Evolutionary conservation across 163 green algal genomes (phyloP), one percentile per base, ranked within the genome.

Genomic region (Coccomyxa subellipsoidea): DNA sequence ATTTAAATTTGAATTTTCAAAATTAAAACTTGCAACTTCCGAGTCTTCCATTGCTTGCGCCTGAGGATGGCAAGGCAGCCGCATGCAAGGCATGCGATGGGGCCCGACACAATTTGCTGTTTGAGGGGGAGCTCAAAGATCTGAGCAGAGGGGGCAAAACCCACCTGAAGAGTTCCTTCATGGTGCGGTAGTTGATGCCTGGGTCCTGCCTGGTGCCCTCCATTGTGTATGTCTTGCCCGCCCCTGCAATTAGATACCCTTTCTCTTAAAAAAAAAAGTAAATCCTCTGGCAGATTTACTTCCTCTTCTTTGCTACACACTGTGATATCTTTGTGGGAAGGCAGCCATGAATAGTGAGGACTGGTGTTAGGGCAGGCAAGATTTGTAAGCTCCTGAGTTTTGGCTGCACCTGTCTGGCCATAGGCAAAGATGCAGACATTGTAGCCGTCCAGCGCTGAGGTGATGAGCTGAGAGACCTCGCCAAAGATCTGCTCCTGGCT

Each of bases 191-290:
- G 79, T 92, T 93, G 73, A 94, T 89, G 54, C 91, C 91, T 12
- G 78, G 79, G 0, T 87, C 35, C 0, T 88, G 79, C 15, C 25
- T 25, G 0, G 84, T 92, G 69, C 95, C 95, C 54, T 92, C 88
- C 95, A 98, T 98, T 10, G 95, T 98, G 89, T 97, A 93, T 12
- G 95, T 98, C 87, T 98, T 98, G 76, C 95, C 95, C 5, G 40
- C 40, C 85, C 78, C 81, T 66, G 27, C 73, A 79, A 66, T 36
- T 36, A 18, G 15, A 59, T 59, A 6, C 1, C 3, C 47, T 18
- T 18, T 23, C 23, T 59, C 21, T 27, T 59, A 27, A 18, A 12
- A 59, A 59, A 23, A 2, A 2, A 27, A 1, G 47, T 18, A 59
- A 23, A 12, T 7, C 47, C 23, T 59, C 47, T 59, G 8, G 15